Evolutionary conservation across 306 rosid genomes (phyloP).

Genomic region (Prunus armeniaca): DNA sequence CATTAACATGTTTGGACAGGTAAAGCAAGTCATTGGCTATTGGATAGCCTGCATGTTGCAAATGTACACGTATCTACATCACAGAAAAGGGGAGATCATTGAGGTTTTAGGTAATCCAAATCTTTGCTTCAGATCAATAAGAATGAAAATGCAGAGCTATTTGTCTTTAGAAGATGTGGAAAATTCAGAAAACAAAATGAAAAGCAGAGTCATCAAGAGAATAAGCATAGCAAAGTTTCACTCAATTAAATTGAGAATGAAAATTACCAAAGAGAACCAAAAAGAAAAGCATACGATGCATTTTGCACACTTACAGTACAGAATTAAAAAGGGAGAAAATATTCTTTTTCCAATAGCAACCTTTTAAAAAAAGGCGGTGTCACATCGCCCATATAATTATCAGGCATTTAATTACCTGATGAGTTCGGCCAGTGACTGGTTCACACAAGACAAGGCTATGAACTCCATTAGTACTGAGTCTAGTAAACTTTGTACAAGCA

Average conservation of each 20-base stretch:
- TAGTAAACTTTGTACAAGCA: conserved; percentile 70
- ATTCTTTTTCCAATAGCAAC: not conserved
- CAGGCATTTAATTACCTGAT: conserved; percentile 52
- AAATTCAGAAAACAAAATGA: not conserved
- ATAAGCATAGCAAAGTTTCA: not conserved
- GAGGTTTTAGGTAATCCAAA: not conserved
- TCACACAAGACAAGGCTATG: conserved; percentile 75
- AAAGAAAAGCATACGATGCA: not conserved
- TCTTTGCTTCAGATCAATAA: not conserved
- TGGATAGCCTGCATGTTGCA: conserved; percentile 73
- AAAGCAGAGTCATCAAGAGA: not conserved
- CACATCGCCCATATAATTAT: not conserved
- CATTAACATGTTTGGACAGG: conserved; percentile 47
- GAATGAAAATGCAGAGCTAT: not conserved
- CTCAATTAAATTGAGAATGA: not conserved
- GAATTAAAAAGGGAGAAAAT: not conserved
- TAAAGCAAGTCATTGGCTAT: conserved; percentile 83
- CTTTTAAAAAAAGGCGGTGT: not conserved
- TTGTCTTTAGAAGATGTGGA: not conserved
- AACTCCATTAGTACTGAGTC: conserved; percentile 60
- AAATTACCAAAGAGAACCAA: not conserved
- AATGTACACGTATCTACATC: conserved; percentile 80
- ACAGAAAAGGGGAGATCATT: not conserved
- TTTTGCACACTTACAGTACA: not conserved
- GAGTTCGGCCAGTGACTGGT: conserved; percentile 86